phyloP scores from a whole-genome alignment of 2,329 filamentous ascomycete genomes.

The Xylariaceae sp. region DNA sequence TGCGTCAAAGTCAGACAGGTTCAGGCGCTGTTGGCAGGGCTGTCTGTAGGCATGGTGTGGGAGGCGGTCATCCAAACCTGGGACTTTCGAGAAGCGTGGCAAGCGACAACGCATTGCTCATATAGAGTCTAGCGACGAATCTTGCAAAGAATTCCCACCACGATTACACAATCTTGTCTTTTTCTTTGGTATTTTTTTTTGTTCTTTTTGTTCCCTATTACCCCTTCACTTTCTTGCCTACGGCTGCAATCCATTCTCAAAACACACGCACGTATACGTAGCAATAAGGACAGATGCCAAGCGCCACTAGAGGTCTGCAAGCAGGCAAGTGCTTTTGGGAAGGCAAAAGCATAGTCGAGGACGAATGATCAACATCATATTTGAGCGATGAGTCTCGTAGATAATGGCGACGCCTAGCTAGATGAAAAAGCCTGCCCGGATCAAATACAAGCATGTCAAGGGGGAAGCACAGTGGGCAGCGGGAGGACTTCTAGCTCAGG shows the following conservation, averaged over 20 bases:
- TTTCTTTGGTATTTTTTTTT: slow-evolving; percentile 17
- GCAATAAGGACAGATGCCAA: slow-evolving; percentile 6
- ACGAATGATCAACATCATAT: slow-evolving; percentile 12
- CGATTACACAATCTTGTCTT: slow-evolving; percentile 19
- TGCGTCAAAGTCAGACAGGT: slow-evolving; percentile 11
- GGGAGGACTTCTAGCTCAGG: slow-evolving; percentile 11
- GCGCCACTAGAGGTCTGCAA: slow-evolving; percentile 10
- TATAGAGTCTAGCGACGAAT: slow-evolving; percentile 30
- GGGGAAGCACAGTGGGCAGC: slow-evolving; percentile 4
- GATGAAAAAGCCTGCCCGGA: slow-evolving; percentile 5
- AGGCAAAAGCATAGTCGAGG: slow-evolving; percentile 15
- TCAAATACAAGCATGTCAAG: slow-evolving; percentile 15
- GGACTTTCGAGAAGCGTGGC: slow-evolving; percentile 19
- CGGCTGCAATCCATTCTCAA: slow-evolving; percentile 17
- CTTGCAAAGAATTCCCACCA: slow-evolving; percentile 20
- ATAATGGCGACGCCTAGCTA: slow-evolving; percentile 23
- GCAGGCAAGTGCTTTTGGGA: slow-evolving; percentile 14
- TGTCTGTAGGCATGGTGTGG: slow-evolving; percentile 19
- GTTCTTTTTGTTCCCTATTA: slow-evolving; percentile 7
- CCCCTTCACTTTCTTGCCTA: background rate
- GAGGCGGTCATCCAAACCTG: slow-evolving; percentile 22
- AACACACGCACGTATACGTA: slow-evolving; percentile 12
- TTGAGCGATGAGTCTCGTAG: slow-evolving; percentile 17
- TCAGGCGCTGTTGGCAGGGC: slow-evolving; percentile 18
- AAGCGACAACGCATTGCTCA: slow-evolving; percentile 25